phyloP scores from a whole-genome alignment of 306 rosid species.

The Pachyrhizus erosus region DNA sequence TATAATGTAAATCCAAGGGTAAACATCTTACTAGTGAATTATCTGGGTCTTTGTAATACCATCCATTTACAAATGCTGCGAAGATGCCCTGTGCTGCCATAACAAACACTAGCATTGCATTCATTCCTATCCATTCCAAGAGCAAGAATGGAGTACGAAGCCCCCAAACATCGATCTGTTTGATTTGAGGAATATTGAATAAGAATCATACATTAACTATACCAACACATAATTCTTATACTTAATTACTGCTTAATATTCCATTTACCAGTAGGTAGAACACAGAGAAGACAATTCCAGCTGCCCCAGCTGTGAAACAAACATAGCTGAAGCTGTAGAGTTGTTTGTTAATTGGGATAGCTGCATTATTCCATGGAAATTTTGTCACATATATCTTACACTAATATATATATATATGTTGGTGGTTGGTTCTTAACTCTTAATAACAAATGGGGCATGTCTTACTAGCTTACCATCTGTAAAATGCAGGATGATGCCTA shows the following conservation, averaged over 20 bases:
- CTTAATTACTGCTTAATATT: neutral
- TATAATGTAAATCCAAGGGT: neutral
- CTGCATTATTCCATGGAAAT: constrained; percentile 49
- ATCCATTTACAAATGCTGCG: constrained; percentile 90
- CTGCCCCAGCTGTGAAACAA: constrained; percentile 90
- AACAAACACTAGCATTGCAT: constrained; percentile 91
- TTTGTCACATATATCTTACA: neutral
- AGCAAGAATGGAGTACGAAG: constrained; percentile 71
- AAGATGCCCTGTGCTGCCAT: constrained; percentile 91
- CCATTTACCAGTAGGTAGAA: constrained; percentile 69
- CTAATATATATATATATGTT: neutral
- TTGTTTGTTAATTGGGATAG: constrained; percentile 89
- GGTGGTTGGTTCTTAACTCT: neutral
- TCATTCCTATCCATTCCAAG: constrained; percentile 95
- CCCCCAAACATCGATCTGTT: constrained; percentile 88
- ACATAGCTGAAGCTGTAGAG: constrained; percentile 90
- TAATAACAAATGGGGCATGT: neutral
- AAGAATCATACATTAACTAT: neutral
- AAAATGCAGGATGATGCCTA: constrained; percentile 80
- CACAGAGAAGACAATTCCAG: constrained; percentile 80
- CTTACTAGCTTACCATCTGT: constrained; percentile 60
- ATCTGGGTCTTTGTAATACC: constrained; percentile 65
- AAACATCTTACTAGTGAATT: constrained; percentile 59
- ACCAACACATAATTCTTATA: neutral
- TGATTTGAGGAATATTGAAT: neutral